phyloP scores from a whole-genome alignment of 768 basidiomycete genomes.

The Tricholoma matsutake region DNA sequence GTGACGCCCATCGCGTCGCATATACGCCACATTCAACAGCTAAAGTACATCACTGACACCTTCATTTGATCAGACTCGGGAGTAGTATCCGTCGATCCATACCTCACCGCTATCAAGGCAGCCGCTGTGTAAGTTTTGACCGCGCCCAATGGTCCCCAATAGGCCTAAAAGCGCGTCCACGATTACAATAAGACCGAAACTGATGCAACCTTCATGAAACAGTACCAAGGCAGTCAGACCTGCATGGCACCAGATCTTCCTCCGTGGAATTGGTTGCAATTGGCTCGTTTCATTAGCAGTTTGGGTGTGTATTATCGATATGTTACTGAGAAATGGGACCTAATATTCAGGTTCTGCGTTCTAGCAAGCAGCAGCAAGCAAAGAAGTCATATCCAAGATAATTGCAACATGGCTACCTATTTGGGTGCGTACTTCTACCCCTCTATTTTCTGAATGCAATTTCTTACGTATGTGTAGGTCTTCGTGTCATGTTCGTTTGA shows the following conservation, averaged over 20 bases:
- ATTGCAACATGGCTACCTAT: conserved; percentile 71
- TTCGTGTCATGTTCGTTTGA: conserved; percentile 69
- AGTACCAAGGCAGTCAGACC: conserved; percentile 57
- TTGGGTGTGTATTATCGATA: conserved; percentile 49
- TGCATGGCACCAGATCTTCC: conserved; percentile 68
- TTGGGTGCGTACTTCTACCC: conserved; percentile 45
- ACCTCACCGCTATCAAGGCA: conserved; percentile 45
- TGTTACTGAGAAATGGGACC: not conserved
- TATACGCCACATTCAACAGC: not conserved
- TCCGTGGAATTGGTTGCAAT: conserved; percentile 73
- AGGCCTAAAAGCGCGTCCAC: not conserved
- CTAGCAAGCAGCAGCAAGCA: conserved; percentile 69
- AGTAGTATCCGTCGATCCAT: conserved; percentile 56
- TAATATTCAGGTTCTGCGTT: not conserved
- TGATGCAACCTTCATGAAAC: not conserved
- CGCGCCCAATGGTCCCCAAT: not conserved
- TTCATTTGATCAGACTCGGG: conserved; percentile 46
- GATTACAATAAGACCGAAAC: conserved; percentile 32
- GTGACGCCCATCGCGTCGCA: not conserved
- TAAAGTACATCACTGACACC: not conserved
- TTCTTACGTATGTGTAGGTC: conserved; percentile 34
- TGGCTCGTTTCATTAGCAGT: conserved; percentile 73
- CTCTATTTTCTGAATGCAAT: not conserved
- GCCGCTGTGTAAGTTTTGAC: conserved; percentile 56
- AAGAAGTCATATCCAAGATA: conserved; percentile 68